These are phyloP conservation scores for Elymus sibiricus DNA, from an alignment of 176 grass and related monocot species.

Conservation along the genomic window DNA sequence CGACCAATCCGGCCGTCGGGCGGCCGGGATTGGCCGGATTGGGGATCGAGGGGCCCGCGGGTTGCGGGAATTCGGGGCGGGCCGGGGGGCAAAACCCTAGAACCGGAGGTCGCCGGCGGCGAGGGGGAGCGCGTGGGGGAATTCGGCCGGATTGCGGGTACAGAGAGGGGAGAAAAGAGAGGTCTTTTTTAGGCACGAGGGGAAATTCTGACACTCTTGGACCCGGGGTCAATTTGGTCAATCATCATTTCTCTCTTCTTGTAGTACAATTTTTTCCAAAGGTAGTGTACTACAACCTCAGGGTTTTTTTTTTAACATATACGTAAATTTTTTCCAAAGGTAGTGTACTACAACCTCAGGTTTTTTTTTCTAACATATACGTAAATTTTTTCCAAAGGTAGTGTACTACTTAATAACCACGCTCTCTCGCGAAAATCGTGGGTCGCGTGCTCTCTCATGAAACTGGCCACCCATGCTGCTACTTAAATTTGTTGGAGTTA, in stretches of 20 bases:
- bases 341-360: too few relatives aligned
- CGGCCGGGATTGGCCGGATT: neutral
- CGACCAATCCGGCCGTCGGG: neutral
- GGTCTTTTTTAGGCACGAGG: neutral
- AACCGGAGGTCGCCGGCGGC: constrained; percentile 17
- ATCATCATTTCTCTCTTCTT: neutral
- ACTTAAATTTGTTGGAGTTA: neutral
- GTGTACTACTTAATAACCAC: too few relatives aligned
- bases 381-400: too few relatives aligned
- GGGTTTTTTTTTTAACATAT: too few relatives aligned
- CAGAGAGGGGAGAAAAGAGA: neutral
- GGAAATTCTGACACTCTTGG: neutral
- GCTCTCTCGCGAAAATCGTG: neutral
- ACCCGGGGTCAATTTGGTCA: neutral
- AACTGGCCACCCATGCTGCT: neutral
- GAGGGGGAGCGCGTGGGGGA: neutral
- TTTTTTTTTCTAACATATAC: too few relatives aligned
- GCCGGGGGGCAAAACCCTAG: constrained; percentile 19
- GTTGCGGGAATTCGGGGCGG: neutral
- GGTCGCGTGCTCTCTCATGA: neutral
- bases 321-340: too few relatives aligned
- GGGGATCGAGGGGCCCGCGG: neutral
- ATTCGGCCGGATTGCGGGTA: neutral
- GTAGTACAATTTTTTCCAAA: neutral
- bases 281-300: neutral